phyloP scores from a whole-genome alignment of 148 eudicot genomes.

The Camellia lanceoleosa region DNA sequence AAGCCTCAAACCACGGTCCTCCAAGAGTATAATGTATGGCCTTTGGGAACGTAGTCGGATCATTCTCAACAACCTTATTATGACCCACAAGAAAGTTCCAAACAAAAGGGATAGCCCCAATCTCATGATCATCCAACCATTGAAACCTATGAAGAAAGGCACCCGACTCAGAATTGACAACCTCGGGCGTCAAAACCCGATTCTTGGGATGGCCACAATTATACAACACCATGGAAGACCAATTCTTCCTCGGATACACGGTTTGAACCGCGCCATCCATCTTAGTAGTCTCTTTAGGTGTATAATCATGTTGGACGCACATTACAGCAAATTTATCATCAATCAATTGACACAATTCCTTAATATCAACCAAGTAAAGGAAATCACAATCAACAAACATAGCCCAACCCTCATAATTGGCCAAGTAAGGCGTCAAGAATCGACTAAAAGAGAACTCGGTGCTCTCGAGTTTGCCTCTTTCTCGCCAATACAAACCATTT shows the following conservation, averaged over 20 bases:
- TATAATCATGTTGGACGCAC: constrained; percentile 97
- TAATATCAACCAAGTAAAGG: constrained; percentile 64
- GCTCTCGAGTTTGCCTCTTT: constrained; percentile 77
- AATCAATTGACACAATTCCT: constrained; percentile 55
- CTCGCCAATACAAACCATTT: constrained; percentile 67
- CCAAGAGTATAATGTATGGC: constrained; percentile 93
- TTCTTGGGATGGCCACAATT: constrained; percentile 89
- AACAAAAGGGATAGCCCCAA: constrained; percentile 76
- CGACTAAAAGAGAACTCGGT: constrained; percentile 87
- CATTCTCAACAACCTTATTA: constrained; percentile 66
- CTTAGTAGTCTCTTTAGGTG: constrained; percentile 89
- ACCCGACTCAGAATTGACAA: constrained; percentile 67
- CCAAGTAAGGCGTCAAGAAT: constrained; percentile 76
- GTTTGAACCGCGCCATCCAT: constrained; percentile 98
- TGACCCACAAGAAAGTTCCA: constrained; percentile 99
- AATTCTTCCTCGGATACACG: constrained; percentile 89
- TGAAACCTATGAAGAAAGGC: constrained; percentile 83
- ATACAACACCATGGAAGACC: constrained; percentile 97
- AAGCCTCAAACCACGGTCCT: constrained; percentile 96
- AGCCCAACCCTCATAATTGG: constrained; percentile 82
- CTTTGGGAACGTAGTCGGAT: constrained; percentile 56
- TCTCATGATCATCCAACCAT: constrained; percentile 88
- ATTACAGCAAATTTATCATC: constrained; percentile 81
- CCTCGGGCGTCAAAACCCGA: constrained; percentile 58
- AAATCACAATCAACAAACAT: constrained; percentile 98